These are phyloP conservation scores for Celoporthe dispersa DNA, from an alignment of 2,329 filamentous ascomycete genomes.

Conservation along the genomic window DNA sequence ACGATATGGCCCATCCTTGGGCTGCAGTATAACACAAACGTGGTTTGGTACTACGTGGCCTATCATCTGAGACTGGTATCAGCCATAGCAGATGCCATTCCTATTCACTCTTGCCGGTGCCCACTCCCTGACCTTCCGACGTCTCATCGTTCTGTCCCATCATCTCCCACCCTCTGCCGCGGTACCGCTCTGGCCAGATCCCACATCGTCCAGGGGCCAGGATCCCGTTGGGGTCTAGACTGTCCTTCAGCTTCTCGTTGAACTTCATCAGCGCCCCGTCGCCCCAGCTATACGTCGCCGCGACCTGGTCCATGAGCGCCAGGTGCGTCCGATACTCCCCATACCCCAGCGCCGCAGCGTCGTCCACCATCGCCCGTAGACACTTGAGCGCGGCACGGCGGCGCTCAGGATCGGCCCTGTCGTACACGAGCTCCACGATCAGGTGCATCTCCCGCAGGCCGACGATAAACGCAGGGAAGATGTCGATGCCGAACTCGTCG, in stretches of 20 bases:
- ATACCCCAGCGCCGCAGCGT: conserved; percentile 42
- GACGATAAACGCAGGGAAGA: conserved; percentile 39
- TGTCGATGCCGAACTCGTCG: conserved; percentile 37
- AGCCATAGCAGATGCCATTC: neutral
- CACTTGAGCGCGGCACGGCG: conserved; percentile 36
- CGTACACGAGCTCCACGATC: conserved; percentile 49
- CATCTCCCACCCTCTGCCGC: conserved; percentile 44
- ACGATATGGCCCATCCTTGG: neutral
- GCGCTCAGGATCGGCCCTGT: conserved; percentile 41
- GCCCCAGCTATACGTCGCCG: conserved; percentile 46
- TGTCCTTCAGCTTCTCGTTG: conserved; percentile 45
- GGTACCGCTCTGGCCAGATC: conserved; percentile 45
- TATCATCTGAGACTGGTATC: neutral
- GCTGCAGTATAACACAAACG: neutral
- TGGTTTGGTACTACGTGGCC: neutral
- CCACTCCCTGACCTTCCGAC: conserved; percentile 40
- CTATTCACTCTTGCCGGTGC: neutral
- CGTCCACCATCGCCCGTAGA: conserved; percentile 42
- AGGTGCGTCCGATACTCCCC: conserved; percentile 48
- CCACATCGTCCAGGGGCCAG: conserved; percentile 51
- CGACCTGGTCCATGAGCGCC: conserved; percentile 45
- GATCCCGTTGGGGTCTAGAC: conserved; percentile 49
- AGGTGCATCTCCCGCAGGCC: conserved; percentile 51
- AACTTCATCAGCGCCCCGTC: conserved; percentile 42
- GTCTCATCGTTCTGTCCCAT: conserved; percentile 37